Evolutionary conservation across 495 filamentous ascomycete genomes (phyloP), one percentile per base, ranked within the genome.

Genomic region (Hyaloscypha finlandica): DNA sequence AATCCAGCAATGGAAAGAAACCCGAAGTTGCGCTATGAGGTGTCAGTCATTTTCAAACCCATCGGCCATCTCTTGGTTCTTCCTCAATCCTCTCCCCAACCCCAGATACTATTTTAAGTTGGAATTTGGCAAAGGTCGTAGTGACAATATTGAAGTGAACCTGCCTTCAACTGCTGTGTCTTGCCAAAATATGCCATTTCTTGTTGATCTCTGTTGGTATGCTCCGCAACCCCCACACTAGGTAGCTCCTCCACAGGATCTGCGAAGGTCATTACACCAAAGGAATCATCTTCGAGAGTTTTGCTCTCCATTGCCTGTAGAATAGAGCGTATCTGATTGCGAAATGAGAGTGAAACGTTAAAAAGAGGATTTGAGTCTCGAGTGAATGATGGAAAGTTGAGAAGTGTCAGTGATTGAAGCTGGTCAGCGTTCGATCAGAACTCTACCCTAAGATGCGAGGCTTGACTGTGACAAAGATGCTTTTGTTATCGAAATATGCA

Each of bases 1-100:
- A 66, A 53, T 59, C 55, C 64, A 22, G 45, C 35, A n/a, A 66
- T 66, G 29, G 64, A 66, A 3, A 66, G 57, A 30, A 58, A 66
- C 3, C 55, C 64, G 25, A 66, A 66, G 35, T 61, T 66, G 12
- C 64, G 33, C 64, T 66, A 20, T 8, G 37, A 22, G 4, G 20
- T 3, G 33, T 64, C 32, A 64, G 61, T 63, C 12, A 53, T 53
- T 12, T 25, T n/a, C 22, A n/a, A n/a, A 6, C 8, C 6, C 22
- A 20, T 16, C 16, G 3, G 35, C 35, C 19, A 53, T 12, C 8
- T n/a, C 51, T 53, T 25, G 51, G 19, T 53, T n/a, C 8, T 2
- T 53, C 51, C 1, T 25, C 51, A 53, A 14, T n/a, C 51, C 22
- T n/a, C 51, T 53, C 51, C 35, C 8, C 8, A 37, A 6, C 12